Evolutionary conservation across 768 basidiomycete species (phyloP).

Genomic region (Tricholomella constricta): DNA sequence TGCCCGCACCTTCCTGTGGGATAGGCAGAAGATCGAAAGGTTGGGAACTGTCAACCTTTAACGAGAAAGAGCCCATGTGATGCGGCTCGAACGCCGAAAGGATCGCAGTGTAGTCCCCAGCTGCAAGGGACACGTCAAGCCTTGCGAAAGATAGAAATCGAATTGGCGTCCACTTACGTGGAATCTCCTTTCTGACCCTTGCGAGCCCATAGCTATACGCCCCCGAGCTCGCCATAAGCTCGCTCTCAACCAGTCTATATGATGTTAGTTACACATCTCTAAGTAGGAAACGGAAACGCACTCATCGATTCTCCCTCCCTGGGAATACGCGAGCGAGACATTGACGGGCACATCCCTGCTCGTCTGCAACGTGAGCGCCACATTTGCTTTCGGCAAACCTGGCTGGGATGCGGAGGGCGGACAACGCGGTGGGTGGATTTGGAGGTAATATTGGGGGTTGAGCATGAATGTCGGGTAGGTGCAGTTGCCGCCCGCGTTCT

Average conservation of each 20-base stretch:
- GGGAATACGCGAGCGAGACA: slow-evolving; percentile 71
- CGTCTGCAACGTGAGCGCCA: slow-evolving; percentile 52
- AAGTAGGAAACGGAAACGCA: slow-evolving; percentile 39
- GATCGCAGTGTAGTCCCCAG: slow-evolving; percentile 82
- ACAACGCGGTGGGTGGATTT: slow-evolving; percentile 43
- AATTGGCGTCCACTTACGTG: slow-evolving; percentile 42
- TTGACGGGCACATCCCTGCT: slow-evolving; percentile 74
- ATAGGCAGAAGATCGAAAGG: slow-evolving; percentile 67
- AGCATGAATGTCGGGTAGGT: slow-evolving; percentile 79
- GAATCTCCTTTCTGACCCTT: slow-evolving; percentile 49
- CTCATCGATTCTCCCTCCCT: slow-evolving; percentile 75
- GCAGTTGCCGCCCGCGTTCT: slow-evolving; percentile 84
- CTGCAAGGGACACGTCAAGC: slow-evolving; percentile 33
- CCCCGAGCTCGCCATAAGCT: slow-evolving; percentile 73
- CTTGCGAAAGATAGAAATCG: neutral
- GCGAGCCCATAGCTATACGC: slow-evolving; percentile 82
- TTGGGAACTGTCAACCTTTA: slow-evolving; percentile 63
- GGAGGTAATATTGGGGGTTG: slow-evolving; percentile 87
- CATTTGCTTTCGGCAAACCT: slow-evolving; percentile 36
- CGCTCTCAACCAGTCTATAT: slow-evolving; percentile 59
- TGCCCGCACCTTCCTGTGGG: slow-evolving; percentile 87
- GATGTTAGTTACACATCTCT: neutral
- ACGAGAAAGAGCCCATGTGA: slow-evolving; percentile 63
- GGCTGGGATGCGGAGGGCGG: neutral
- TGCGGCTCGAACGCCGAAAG: slow-evolving; percentile 82